Evolutionary conservation across 495 filamentous ascomycete genomes (phyloP).

Genomic region (Darksidea phi): DNA sequence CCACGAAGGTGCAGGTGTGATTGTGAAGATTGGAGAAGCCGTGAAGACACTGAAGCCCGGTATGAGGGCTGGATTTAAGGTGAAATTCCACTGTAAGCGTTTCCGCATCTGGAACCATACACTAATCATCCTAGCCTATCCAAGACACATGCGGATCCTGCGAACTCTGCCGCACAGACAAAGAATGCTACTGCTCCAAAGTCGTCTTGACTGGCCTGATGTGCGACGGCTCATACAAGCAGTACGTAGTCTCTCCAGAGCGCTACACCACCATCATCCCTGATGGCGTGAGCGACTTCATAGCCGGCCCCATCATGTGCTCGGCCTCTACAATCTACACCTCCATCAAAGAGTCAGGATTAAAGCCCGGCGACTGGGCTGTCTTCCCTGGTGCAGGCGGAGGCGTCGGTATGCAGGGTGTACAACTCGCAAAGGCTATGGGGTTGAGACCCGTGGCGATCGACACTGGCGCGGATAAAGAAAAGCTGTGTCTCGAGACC

Average conservation of each 20-base stretch:
- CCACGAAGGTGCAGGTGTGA: constrained; percentile 58
- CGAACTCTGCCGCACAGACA: constrained; percentile 46
- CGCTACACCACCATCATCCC: constrained; percentile 49
- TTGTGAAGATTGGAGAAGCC: constrained; percentile 53
- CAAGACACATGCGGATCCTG: constrained; percentile 53
- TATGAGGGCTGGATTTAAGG: constrained; percentile 57
- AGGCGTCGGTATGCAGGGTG: constrained; percentile 46
- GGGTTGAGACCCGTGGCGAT: constrained; percentile 36
- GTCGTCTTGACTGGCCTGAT: constrained; percentile 42
- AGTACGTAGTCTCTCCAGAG: constrained; percentile 47
- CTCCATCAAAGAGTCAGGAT: constrained; percentile 42
- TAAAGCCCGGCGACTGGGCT: constrained; percentile 47
- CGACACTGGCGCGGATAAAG: constrained; percentile 36
- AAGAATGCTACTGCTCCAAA: constrained; percentile 44
- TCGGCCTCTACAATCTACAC: constrained; percentile 47
- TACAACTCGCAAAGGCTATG: constrained; percentile 45
- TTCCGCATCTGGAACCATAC: neutral
- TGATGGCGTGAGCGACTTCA: constrained; percentile 46
- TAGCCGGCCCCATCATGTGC: constrained; percentile 52
- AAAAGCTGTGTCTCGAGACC: constrained; percentile 30
- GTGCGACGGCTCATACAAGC: constrained; percentile 42
- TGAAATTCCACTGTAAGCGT: constrained; percentile 16
- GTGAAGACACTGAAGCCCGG: constrained; percentile 58
- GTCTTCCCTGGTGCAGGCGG: constrained; percentile 49
- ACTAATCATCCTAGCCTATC: constrained; percentile 44